Base-by-base conservation (phyloP, 1,139 yeast species). In the Candida tropicalis region DNA sequence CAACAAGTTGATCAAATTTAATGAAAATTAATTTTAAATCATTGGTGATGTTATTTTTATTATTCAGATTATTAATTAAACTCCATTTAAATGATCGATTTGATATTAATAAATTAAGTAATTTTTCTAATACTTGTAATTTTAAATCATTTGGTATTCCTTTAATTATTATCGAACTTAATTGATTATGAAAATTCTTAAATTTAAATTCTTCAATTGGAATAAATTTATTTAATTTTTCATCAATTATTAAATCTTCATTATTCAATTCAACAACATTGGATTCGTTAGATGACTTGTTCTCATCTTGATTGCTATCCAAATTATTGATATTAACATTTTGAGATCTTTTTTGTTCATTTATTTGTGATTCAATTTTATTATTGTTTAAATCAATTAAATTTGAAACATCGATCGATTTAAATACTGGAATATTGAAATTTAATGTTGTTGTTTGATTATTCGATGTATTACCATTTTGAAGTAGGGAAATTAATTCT, bases 161-260 rank as follows among this genome's bases (percentile, higher is more conserved):
- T 26, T 60, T 60, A 7, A 76, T 51, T 1, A 65, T 54, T 3
- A 75, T 57, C 5, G 72, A 64, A 41, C 64, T 52, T 3, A 74
- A 44, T 46, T 77, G 79, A 22, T 74, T 68, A 25, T 62, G 61
- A 38, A 70, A 51, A 35, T 62, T 67, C 3, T 44, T 45, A 0
- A 77, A 75, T 3, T 50, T 45, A 20, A 74, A 61, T 1, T 47
- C 45, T 5, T 57, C 54, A 11, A 75, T 56, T 0, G 60, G 65
- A 3, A 60, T 49, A 37, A 53, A 57, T 8, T 44, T 43, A 2
- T 35, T 41, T 8, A 54, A 44, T 8, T 51, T 56, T 16, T 49
- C 52, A 10, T 18, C 31, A 26, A 35, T 12, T 15, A 16, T 17
- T 17, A 29, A 16, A 17, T 52, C 56, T 10, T 47, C 50, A 31